Evolutionary conservation across 106 monocot species (phyloP).

Genomic region (Apostasia shenzhenica): DNA sequence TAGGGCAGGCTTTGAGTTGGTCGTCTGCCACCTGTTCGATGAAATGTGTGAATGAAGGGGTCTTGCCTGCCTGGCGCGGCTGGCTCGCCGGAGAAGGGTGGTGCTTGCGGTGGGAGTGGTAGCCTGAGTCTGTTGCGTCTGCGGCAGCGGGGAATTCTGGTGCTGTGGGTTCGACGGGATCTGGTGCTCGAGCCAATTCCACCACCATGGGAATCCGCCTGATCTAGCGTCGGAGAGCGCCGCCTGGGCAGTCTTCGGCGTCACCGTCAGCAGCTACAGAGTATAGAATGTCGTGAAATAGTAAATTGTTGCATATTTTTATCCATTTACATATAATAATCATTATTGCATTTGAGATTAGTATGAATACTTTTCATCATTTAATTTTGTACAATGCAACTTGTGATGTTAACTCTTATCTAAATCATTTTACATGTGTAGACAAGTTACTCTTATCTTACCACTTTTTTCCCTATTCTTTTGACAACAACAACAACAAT

Average conservation of each 20-base stretch:
- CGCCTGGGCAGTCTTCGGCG: constrained; percentile 33
- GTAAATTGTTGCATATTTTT: too few relatives aligned
- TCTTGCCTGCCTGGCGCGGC: constrained; percentile 3
- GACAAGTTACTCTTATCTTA: too few relatives aligned
- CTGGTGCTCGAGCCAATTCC: constrained; percentile 56
- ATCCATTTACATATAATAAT: too few relatives aligned
- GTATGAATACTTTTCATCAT: too few relatives aligned
- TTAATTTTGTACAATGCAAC: too few relatives aligned
- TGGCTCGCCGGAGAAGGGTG: not conserved
- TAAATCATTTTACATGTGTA: too few relatives aligned
- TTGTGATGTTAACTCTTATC: too few relatives aligned
- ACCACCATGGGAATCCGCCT: constrained; percentile 38
- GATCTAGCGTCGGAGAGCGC: constrained; percentile 24
- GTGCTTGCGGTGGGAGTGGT: not conserved
- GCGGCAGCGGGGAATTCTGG: not conserved
- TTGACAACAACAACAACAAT: too few relatives aligned
- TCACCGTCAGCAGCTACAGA: constrained; percentile 35
- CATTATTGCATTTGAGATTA: too few relatives aligned
- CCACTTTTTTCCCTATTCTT: too few relatives aligned
- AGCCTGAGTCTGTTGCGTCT: not conserved
- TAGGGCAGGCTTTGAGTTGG: not conserved
- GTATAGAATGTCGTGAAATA: too few relatives aligned
- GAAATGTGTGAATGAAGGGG: not conserved
- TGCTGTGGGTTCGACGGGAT: not conserved
- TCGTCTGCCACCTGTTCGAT: constrained; percentile 6